Base-by-base conservation (phyloP, 805 yeast genomes). In the Yarrowia sp. region DNA sequence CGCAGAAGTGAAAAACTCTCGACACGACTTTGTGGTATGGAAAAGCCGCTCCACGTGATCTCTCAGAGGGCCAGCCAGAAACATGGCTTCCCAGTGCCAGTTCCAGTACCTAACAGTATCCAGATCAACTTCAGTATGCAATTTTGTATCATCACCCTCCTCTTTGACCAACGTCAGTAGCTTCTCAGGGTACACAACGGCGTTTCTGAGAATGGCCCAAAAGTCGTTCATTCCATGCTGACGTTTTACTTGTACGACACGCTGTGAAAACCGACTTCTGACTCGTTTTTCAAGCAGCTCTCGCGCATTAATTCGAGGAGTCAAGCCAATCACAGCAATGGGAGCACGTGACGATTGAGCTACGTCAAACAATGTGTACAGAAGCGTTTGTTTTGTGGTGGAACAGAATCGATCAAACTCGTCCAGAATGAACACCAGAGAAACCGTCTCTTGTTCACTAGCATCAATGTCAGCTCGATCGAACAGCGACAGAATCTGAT, bases 211-310 rank as follows among this genome's bases (percentile, higher is more conserved):
- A 17, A 84, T 77, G 1, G 74, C 71, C 74, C 83, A 77, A 69
- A 87, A 89, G 13, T 78, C 81, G 0, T 81, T 84, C 2, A 84
- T 69, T 1, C 77, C 74, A 1, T 69, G 68, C 0, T 86, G 79
- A 58, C 85, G 85, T 31, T 83, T 83, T 41, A 91, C 78, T 15
- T 81, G 81, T 28, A 92, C 80, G 2, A 88, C 75, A 58, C 96
- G 78, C 72, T 93, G 97, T 15, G 95, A 86, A 74, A 92, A 95
- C 68, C 99, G 78, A 65, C 96, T 87, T 69, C 91, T 83, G 0
- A 95, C 98, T 71, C 99, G 81, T 72, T 93, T 95, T 72, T 95
- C 99, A 51, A 95, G 78, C 70, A 85, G 80, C 70, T 93, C 98
- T 58, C 92, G 80, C 0, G 91, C 82, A 6, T 89, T 90, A 57